Evolutionary conservation across 345 rosid species (phyloP).

Genomic region (Citrus mangshanensis): DNA sequence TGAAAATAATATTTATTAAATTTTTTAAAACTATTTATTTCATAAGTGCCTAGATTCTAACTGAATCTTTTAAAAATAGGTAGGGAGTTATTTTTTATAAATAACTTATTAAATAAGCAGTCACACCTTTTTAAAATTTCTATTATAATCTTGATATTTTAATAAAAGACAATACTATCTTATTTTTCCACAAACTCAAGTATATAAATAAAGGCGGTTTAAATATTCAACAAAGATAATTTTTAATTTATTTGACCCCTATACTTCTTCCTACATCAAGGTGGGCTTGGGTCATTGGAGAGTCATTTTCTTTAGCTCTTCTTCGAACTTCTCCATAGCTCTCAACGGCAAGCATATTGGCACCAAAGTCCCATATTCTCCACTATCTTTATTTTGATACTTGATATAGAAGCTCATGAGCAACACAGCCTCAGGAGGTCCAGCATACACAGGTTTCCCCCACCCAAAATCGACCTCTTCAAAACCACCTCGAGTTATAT

Average conservation of each 20-base stretch:
- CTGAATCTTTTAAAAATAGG: rapidly evolving
- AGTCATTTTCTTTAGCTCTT: slow-evolving; percentile 4
- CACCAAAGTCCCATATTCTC: slow-evolving; percentile 19
- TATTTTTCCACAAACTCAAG: too few species aligned
- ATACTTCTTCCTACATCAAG: not conserved
- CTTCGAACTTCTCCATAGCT: slow-evolving; percentile 19
- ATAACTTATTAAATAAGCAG: too few species aligned
- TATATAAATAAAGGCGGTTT: too few species aligned
- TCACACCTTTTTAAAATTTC: too few species aligned
- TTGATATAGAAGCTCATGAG: not conserved
- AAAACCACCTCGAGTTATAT: not conserved
- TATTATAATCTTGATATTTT: too few species aligned
- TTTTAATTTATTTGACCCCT: too few species aligned
- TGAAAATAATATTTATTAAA: too few species aligned
- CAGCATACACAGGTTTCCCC: slow-evolving; percentile 20
- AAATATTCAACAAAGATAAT: too few species aligned
- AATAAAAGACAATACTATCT: too few species aligned
- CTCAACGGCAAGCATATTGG: slow-evolving; percentile 19
- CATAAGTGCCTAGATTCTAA: too few species aligned
- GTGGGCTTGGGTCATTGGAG: not conserved
- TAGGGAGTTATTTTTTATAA: too few species aligned
- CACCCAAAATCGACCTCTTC: slow-evolving; percentile 27
- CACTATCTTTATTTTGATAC: slow-evolving; percentile 10
- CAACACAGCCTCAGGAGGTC: slow-evolving; percentile 6
- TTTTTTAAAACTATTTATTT: too few species aligned